Evolutionary conservation across 352 stramenopile species (phyloP).

Genomic region (Globisporangium ultimum): DNA sequence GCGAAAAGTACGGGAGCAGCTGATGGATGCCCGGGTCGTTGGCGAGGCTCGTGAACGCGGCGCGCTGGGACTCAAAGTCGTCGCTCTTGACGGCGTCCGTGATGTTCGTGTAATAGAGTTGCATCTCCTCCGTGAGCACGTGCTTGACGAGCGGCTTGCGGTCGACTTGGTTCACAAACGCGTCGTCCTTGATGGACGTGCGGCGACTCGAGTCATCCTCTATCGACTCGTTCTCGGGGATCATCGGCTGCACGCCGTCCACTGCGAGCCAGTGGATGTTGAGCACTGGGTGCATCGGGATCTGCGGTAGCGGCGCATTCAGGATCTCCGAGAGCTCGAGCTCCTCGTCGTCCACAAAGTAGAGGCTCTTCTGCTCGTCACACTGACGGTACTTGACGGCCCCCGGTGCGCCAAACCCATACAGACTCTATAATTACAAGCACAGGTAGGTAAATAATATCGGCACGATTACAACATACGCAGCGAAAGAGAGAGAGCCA

Average conservation of each 20-base stretch:
- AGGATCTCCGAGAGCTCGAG: constrained; percentile 65
- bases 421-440: constrained; percentile 42
- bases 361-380: constrained; percentile 56
- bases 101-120: constrained; percentile 88
- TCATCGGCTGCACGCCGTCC: constrained; percentile 76
- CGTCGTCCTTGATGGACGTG: constrained; percentile 77
- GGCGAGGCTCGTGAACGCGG: constrained; percentile 73
- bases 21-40: constrained; percentile 88
- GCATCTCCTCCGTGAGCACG: constrained; percentile 87
- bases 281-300: constrained; percentile 65
- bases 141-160: constrained; percentile 82
- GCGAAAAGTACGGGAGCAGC: constrained; percentile 86
- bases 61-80: constrained; percentile 68
- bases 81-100: constrained; percentile 78
- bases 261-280: constrained; percentile 85
- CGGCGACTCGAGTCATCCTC: constrained; percentile 64
- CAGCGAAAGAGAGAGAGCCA: neutral
- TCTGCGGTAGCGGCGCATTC: constrained; percentile 68
- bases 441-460: neutral
- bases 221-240: constrained; percentile 80
- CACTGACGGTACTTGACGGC: constrained; percentile 55
- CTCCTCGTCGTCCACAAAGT: constrained; percentile 74
- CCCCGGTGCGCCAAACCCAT: constrained; percentile 63
- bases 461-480: neutral
- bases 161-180: constrained; percentile 62